phyloP scores from a whole-genome alignment of 1,139 yeast genomes.

The Geotrichum candidum region DNA sequence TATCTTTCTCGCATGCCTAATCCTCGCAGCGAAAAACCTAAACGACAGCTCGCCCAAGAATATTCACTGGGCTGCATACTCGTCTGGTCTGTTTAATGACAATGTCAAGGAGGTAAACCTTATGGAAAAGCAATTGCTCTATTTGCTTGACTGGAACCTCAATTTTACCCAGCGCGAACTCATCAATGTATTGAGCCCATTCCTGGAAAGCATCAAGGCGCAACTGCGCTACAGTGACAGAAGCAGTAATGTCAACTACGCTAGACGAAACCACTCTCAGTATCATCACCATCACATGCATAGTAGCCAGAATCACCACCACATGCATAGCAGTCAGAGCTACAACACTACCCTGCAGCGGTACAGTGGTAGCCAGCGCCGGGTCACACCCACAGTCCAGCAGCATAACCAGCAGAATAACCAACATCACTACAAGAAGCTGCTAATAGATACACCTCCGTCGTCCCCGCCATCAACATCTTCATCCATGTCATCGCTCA shows the following conservation, averaged over 20 bases:
- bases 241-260: not conserved
- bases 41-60: constrained; percentile 93
- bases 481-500: not conserved
- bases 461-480: not conserved
- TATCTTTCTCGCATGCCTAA: constrained; percentile 79
- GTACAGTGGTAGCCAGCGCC: not conserved
- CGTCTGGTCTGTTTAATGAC: constrained; percentile 67
- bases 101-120: constrained; percentile 71
- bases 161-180: constrained; percentile 65
- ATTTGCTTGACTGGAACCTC: constrained; percentile 78
- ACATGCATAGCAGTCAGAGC: not conserved
- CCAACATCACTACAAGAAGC: not conserved
- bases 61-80: constrained; percentile 91
- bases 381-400: not conserved
- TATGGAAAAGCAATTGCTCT: constrained; percentile 82
- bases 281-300: not conserved
- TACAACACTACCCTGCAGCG: not conserved
- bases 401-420: not conserved
- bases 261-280: not conserved
- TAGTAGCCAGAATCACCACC: not conserved
- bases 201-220: constrained; percentile 63
- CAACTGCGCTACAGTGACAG: constrained; percentile 18
- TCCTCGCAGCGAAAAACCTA: constrained; percentile 81
- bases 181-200: constrained; percentile 61
- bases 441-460: not conserved